Conservation (phyloP, 2,329 filamentous ascomycete species). For the Talaromyces sp. region DNA sequence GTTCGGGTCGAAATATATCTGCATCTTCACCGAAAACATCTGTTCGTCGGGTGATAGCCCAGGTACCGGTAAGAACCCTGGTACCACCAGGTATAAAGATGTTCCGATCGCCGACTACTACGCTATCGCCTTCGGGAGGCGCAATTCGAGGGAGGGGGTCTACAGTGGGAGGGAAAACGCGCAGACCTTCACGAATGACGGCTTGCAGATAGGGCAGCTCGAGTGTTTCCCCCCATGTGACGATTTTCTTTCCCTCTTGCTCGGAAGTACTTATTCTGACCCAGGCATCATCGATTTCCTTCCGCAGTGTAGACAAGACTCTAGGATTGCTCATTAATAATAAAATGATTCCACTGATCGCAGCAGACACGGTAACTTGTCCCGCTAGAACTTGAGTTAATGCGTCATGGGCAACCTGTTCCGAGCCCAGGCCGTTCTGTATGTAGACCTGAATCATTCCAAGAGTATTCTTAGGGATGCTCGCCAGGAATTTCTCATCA, state of each 20-base stretch:
- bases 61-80: conserved; percentile 20
- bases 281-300: not conserved
- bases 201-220: not conserved
- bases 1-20: conserved; percentile 28
- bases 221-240: not conserved
- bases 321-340: not conserved
- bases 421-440: not conserved
- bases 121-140: not conserved
- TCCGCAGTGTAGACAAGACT: not conserved
- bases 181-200: not conserved
- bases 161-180: not conserved
- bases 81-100: not conserved
- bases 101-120: not conserved
- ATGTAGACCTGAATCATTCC: not conserved
- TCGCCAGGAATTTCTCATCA: not conserved
- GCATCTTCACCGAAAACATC: conserved; percentile 27
- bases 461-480: not conserved
- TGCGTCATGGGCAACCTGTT: not conserved
- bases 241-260: not conserved
- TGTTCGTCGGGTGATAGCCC: conserved; percentile 40
- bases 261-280: not conserved
- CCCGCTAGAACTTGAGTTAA: not conserved
- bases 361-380: not conserved
- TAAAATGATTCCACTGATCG: not conserved
- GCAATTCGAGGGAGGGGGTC: not conserved